Base-by-base conservation (phyloP, 768 basidiomycete genomes). In the Sistotremastrum suecicum region DNA sequence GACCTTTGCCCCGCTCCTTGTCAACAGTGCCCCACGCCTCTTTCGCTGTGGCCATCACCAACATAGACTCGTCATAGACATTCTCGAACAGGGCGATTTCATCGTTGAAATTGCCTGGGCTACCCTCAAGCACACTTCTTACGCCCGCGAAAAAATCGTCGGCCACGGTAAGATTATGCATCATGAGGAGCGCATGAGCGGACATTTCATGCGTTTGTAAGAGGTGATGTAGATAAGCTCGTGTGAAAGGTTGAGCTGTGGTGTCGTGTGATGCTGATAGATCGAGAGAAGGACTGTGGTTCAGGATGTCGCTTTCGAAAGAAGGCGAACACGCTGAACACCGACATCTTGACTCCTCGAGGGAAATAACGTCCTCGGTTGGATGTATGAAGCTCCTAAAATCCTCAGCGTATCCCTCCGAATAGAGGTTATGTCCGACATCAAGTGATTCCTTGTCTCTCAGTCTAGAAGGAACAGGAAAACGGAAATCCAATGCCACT, bases 181-280 rank as follows among this genome's bases (percentile, higher is more conserved):
- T 67, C 7, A 68, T 70, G 11, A 91, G 71, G 28, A 90, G 59
- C 3, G 84, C 57, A 52, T 91, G 85, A 1, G 85, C 80, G 0
- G 80, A 76, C 88, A 92, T 90, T 59, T 92, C 89, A 60, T 91
- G 89, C 5, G 88, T 88, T 43, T 82, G 79, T 34, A 90, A 64
- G 9, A 92, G 73, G 53, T 92, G 88, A 56, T 92, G 86, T 32
- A 88, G 43, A 52, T 91, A 92, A 2, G 83, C 81, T 20, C 67
- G 62, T n/a, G 63, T 67, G 50, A 59, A 65, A 1, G 66, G 58
- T 7, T 55, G 52, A 41, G 49, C 44, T 7, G 30, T 43, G 3
- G 38, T 8, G 39, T 2, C n/a, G 0, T 46, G 40, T 7, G 43
- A 29, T 9, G 55, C 50, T 34, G 61, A 58, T 33, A 56, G 54